These are phyloP conservation scores for Mycena chlorophos DNA, from an alignment of 768 basidiomycete genomes.

Conservation along the genomic window DNA sequence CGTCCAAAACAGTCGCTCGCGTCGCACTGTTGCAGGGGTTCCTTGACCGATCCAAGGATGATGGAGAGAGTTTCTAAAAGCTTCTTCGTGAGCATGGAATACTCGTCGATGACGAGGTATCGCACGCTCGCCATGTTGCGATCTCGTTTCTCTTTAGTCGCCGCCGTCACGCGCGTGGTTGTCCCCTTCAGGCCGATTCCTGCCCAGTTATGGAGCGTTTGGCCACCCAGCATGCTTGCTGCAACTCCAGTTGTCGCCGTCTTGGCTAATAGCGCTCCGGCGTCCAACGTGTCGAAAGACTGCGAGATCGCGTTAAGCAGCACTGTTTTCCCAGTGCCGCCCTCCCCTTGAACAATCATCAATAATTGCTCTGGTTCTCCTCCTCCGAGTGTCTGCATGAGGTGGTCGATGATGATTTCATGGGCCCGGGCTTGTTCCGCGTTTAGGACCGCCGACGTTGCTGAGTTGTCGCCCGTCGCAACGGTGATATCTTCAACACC, in stretches of 20 bases:
- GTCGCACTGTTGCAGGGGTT: conserved; percentile 1
- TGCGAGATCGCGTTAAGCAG: conserved; percentile 39
- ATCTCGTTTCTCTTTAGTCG: conserved; percentile 8
- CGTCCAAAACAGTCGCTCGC: conserved; percentile 33
- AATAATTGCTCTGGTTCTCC: conserved; percentile 28
- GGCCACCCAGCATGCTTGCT: conserved; percentile 38
- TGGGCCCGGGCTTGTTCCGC: conserved; percentile 36
- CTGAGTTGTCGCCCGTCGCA: not conserved
- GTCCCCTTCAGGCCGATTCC: conserved; percentile 22
- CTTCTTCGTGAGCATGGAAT: conserved; percentile 37
- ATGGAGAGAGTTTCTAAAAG: conserved; percentile 24
- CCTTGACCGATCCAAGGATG: conserved; percentile 17
- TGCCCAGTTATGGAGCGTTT: conserved; percentile 35
- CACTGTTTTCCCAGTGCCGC: conserved; percentile 45
- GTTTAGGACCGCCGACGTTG: conserved; percentile 25
- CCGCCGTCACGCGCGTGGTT: not conserved
- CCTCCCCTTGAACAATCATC: conserved; percentile 42
- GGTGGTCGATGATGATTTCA: conserved; percentile 34
- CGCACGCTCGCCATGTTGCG: conserved; percentile 17
- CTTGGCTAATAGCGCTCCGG: conserved; percentile 28
- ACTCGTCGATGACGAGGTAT: conserved; percentile 41
- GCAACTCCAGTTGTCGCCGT: conserved; percentile 42
- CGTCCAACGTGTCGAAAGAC: conserved; percentile 25
- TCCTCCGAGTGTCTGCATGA: conserved; percentile 24
- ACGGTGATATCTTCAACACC: not conserved